Evolutionary conservation across 768 basidiomycete genomes (phyloP), one percentile per base, ranked within the genome.

Genomic region (Calocera viscosa): DNA sequence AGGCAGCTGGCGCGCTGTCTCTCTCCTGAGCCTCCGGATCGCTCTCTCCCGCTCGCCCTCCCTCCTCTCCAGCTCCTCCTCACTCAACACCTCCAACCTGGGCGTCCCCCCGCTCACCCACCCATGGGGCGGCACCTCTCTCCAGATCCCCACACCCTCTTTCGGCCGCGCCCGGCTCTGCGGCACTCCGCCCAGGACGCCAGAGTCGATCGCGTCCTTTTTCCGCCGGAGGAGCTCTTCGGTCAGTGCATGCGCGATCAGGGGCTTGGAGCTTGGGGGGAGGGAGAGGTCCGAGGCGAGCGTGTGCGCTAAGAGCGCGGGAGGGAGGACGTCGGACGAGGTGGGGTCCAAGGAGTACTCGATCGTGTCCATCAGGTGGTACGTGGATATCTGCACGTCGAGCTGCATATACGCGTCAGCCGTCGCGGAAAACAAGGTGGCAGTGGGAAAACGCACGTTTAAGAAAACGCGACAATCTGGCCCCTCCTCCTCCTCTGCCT

Each of bases 141-240:
- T 79, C 95, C 95, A 98, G 1, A 94, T 89, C 67, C 94, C 90
- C 75, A 84, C 84, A 63, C 97, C 77, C 33, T 82, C 79, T 76
- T 89, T 91, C 8, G 92, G 89, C 1, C 92, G 68, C 73, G 28
- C 71, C 66, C 16, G 72, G 66, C 41, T 40, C 71, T 28, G 49
- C 64, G 73, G 72, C 60, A 86, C 82, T 1, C 80, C 84, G 10
- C 84, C 86, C 49, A 97, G 82, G 32, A 98, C 85, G 22, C 95
- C 92, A 85, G 93, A 90, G 73, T 98, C 96, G 35, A 97, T 83
- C 2, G 89, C 91, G 74, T 96, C 94, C 72, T 90, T 91, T 75
- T 95, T 97, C 76, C 96, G 93, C 74, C 91, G 91, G 72, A 95
- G 80, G 49, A 99, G 82, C 73, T 99, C 96, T 73, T 97, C 96